Evolutionary conservation across 228 moss, liverwort and hornwort genomes (phyloP), one percentile per base, ranked within the genome.

Genomic region (Sphagnum fallax): DNA sequence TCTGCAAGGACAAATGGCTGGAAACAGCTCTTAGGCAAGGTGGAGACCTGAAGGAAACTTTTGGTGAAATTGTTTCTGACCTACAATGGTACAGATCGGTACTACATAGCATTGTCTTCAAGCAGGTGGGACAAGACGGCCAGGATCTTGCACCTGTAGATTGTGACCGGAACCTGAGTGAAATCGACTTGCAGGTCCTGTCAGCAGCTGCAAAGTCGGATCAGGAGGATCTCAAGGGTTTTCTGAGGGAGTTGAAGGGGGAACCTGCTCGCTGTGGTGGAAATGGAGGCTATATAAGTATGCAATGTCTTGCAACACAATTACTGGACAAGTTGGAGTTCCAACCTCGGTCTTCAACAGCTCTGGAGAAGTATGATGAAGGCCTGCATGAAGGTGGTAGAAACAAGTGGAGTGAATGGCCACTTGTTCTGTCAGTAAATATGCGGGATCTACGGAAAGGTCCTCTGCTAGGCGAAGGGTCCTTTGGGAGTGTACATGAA

Each of bases 51-150:
- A 66, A 66, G 53, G 77, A 70, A 57, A 69, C 65, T 0, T 77
- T 77, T 62, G 61, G 47, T n/a, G 16, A 61, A 5, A 48, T 65
- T 61, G 11, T 64, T 5, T 69, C 64, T 51, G 69, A 73, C 47
- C 49, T 73, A 6, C 65, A 77, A 9, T 77, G 73, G 73, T 62
- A 65, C 18, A 53, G 8, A 6, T 73, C 64, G 47, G 73, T 77
- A 60, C 16, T 70, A 10, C 73, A 62, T 72, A 70, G 73, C 52
- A 48, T 59, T 32, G 50, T 72, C 51, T 49, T 48, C 53, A 3
- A 48, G 58, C n/a, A 51, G 6, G 47, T 32, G 5, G 7, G 5
- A 52, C 52, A 6, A n/a, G 2, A 63, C 50, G n/a, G 55, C 4
- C 5, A n/a, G 16, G 8, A 12, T 16, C 53, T 65, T 13, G 68